Percentiles rank a stretch among this genome's conserved stretches.
phyloP scores from a whole-genome alignment of 2,329 filamentous ascomycete species.

The Exophiala xenobiotica region DNA sequence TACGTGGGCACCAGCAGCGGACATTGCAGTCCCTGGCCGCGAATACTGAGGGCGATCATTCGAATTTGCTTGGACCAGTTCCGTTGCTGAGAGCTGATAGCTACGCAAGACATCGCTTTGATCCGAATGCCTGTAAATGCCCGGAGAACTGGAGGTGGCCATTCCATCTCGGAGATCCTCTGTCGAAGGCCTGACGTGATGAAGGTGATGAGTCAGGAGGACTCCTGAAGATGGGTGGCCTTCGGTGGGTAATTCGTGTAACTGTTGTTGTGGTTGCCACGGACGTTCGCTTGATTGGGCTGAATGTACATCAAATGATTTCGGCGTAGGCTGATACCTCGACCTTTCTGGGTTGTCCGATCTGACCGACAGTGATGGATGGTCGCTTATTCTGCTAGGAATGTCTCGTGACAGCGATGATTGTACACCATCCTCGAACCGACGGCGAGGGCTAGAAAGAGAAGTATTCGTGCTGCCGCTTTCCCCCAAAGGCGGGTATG shows the following conservation, averaged over 20 bases:
- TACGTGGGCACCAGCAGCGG: background rate
- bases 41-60: slow-evolving; percentile 1
- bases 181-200: background rate
- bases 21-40: background rate
- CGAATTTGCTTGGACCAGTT: slow-evolving; percentile 7
- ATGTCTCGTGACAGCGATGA: background rate
- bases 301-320: slow-evolving; percentile 5
- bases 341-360: slow-evolving; percentile 2
- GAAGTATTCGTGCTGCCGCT: slow-evolving; percentile 4
- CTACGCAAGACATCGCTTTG: slow-evolving; percentile 5
- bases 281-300: slow-evolving; percentile 6
- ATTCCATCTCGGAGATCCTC: background rate
- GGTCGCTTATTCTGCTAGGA: slow-evolving; percentile 6
- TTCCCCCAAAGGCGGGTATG: slow-evolving; percentile 16
- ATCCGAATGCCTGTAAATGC: background rate
- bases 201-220: background rate
- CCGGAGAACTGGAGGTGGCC: background rate
- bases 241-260: background rate
- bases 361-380: slow-evolving; percentile 4
- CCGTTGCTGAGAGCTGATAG: slow-evolving; percentile 20
- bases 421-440: background rate
- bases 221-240: background rate
- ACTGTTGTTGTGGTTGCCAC: slow-evolving; percentile 1
- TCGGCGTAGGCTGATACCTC: slow-evolving; percentile 1
- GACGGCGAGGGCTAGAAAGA: background rate